A percentile compares a stretch with the other conserved stretches of the same genome.
Evolutionary conservation across 208 protist genomes (phyloP).

Genomic region (Phytomonas francai): DNA sequence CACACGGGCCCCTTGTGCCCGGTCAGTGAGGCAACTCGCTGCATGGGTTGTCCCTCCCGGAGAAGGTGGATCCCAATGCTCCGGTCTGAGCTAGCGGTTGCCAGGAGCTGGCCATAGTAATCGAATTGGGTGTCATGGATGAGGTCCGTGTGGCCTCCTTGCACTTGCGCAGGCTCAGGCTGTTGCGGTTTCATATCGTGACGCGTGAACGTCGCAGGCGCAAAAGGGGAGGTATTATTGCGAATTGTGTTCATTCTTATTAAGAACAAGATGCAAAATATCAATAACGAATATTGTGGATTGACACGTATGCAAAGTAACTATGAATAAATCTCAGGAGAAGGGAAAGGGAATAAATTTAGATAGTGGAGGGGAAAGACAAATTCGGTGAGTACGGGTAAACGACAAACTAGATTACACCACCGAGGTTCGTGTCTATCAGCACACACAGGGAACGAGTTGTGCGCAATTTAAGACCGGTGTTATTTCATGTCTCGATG

Average conservation of each 20-base stretch:
- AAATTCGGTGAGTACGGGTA: too few species aligned
- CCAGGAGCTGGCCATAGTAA: conserved; percentile 97
- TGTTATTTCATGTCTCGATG: too few species aligned
- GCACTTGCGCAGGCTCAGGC: conserved; percentile 4
- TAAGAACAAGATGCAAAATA: not conserved
- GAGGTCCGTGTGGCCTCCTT: conserved; percentile 79
- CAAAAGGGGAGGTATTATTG: not conserved
- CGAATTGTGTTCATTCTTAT: not conserved
- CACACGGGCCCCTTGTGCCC: conserved; percentile 97
- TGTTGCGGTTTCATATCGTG: conserved; percentile 1
- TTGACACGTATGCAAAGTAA: too few species aligned
- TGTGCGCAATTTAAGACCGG: too few species aligned
- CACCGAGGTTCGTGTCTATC: too few species aligned
- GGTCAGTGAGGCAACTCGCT: conserved; percentile 54
- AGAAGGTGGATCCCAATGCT: conserved; percentile 95
- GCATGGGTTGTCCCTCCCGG: conserved; percentile 28
- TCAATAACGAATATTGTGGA: not conserved
- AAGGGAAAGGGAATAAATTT: too few species aligned
- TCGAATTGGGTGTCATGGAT: conserved; percentile 98
- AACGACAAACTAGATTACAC: too few species aligned
- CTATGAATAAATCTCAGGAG: too few species aligned
- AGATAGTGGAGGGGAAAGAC: too few species aligned
- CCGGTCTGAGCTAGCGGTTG: conserved; percentile 95
- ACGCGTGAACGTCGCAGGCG: not conserved
- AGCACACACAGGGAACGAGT: too few species aligned